These are phyloP conservation scores for Yamadazyma membranifaciens DNA, from an alignment of 1,139 yeast species.

Conservation along the genomic window DNA sequence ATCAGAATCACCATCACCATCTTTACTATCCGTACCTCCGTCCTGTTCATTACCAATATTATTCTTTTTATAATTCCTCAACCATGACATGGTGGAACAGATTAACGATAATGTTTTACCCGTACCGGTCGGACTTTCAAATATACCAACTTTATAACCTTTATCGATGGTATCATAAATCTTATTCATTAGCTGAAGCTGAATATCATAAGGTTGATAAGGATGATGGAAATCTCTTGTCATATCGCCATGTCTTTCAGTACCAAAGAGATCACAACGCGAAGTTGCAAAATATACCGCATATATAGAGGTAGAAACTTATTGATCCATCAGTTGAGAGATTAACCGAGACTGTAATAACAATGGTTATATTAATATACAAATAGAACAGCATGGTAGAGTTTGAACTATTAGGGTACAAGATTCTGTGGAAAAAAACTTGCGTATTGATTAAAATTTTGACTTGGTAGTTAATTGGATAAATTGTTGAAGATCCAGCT, in stretches of 20 bases:
- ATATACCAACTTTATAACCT: slow-evolving; percentile 69
- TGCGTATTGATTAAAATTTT: slow-evolving; percentile 7
- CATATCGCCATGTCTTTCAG: neutral
- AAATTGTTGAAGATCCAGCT: slow-evolving; percentile 19
- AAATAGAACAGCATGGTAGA: too few relatives aligned
- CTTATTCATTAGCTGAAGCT: slow-evolving; percentile 70
- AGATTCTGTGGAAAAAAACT: too few relatives aligned
- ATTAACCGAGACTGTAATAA: too few relatives aligned
- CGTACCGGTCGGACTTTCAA: slow-evolving; percentile 95
- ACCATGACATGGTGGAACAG: slow-evolving; percentile 86
- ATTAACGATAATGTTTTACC: slow-evolving; percentile 89
- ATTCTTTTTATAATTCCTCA: slow-evolving; percentile 56
- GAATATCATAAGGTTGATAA: slow-evolving; percentile 76
- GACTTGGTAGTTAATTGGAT: slow-evolving; percentile 2
- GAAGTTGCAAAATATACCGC: slow-evolving; percentile 1
- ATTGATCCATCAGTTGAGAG: too few relatives aligned
- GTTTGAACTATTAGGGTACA: too few relatives aligned
- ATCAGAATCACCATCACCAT: slow-evolving; percentile 14
- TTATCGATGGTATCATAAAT: slow-evolving; percentile 62
- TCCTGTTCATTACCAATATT: slow-evolving; percentile 18
- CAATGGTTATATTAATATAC: too few relatives aligned
- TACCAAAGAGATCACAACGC: slow-evolving; percentile 1
- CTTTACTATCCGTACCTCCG: slow-evolving; percentile 8
- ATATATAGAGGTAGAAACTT: too few relatives aligned
- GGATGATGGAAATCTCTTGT: slow-evolving; percentile 62